Conservation (phyloP, 116 monocot species). For the Dioscorea cayenensis region DNA sequence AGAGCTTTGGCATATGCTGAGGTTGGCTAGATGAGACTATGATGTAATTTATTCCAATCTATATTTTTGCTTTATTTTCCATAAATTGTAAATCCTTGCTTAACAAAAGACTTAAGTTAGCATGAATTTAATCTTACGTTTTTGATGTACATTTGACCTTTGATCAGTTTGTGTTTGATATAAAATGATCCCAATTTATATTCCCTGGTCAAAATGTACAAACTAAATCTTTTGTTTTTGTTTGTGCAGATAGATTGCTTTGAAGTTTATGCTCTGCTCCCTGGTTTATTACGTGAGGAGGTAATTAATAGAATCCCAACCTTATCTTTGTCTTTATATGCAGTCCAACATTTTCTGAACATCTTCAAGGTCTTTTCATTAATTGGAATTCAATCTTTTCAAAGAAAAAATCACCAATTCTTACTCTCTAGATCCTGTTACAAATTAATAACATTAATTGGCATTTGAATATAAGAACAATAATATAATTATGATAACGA, state of each 20-base stretch:
- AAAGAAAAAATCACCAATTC: no score
- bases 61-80: background rate
- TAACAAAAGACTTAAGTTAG: background rate
- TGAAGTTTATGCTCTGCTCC: slow-evolving; percentile 75
- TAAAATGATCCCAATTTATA: no score
- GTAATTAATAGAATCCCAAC: slow-evolving; percentile 13
- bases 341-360: background rate
- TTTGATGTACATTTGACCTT: background rate
- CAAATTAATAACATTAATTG: no score
- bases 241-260: slow-evolving; percentile 65
- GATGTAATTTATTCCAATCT: slow-evolving; percentile 32
- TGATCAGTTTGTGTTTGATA: no score
- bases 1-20: no score
- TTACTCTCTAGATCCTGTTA: no score
- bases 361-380: background rate
- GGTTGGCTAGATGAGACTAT: no score
- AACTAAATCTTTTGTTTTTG: background rate
- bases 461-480: no score
- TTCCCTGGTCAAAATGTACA: background rate
- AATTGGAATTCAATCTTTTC: no score
- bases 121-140: background rate
- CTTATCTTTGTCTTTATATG: background rate
- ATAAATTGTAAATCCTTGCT: background rate
- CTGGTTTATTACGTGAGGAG: slow-evolving; percentile 73
- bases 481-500: no score